A percentile compares a stretch with the other conserved stretches of the same genome.
These are phyloP conservation scores for Talaromyces sp. DNA, from an alignment of 2,329 filamentous ascomycete genomes.

Conservation along the genomic window DNA sequence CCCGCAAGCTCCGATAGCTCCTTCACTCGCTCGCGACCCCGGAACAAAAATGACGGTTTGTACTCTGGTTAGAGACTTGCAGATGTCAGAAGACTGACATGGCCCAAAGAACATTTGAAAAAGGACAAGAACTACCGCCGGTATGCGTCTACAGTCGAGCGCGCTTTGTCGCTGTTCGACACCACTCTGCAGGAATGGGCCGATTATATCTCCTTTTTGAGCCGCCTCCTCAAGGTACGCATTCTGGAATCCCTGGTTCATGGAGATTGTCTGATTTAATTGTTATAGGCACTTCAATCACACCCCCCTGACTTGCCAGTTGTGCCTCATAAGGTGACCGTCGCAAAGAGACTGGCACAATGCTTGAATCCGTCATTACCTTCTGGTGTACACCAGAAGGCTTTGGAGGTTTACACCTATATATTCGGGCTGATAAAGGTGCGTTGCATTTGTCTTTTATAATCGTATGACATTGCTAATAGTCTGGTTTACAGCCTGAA, in stretches of 20 bases:
- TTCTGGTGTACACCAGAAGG: slow-evolving; percentile 95
- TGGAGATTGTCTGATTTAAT: slow-evolving; percentile 12
- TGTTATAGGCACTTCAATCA: slow-evolving; percentile 71
- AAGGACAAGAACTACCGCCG: slow-evolving; percentile 70
- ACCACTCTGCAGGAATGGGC: slow-evolving; percentile 96
- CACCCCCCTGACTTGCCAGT: slow-evolving; percentile 65
- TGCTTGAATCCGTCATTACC: slow-evolving; percentile 90
- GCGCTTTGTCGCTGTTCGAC: slow-evolving; percentile 84
- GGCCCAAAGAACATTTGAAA: slow-evolving; percentile 31
- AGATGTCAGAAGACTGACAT: not conserved
- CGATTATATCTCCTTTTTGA: slow-evolving; percentile 96
- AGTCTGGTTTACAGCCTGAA: slow-evolving; percentile 45
- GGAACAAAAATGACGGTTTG: slow-evolving; percentile 66
- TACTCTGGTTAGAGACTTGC: not conserved
- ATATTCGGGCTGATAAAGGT: slow-evolving; percentile 81
- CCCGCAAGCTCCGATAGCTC: slow-evolving; percentile 82
- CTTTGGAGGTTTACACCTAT: slow-evolving; percentile 86
- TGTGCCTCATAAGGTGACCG: slow-evolving; percentile 73
- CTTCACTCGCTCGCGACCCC: slow-evolving; percentile 71
- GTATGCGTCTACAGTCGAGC: slow-evolving; percentile 83
- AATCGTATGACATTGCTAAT: not conserved
- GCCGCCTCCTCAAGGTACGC: slow-evolving; percentile 75
- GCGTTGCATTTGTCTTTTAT: slow-evolving; percentile 8
- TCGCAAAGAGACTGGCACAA: slow-evolving; percentile 89
- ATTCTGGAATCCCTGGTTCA: not conserved